Conservation (phyloP, 2,329 filamentous ascomycete genomes). For the Fusarium mexicanum region DNA sequence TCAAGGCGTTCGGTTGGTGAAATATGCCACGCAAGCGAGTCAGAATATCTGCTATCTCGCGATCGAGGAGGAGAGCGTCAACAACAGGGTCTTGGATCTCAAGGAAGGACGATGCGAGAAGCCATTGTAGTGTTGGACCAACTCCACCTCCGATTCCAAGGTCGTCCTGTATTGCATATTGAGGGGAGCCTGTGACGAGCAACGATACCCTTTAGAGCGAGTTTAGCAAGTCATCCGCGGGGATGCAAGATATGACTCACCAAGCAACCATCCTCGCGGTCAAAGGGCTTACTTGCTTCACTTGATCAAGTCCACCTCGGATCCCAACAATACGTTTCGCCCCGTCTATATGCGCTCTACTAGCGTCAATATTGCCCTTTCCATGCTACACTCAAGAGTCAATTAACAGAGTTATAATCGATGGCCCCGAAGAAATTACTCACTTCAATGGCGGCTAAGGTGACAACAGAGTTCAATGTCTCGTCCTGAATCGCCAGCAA, state of each 20-base stretch:
- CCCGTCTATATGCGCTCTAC: constrained; percentile 60
- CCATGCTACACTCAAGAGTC: constrained; percentile 52
- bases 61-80: constrained; percentile 45
- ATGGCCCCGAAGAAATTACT: constrained; percentile 11
- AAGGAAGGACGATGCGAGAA: constrained; percentile 40
- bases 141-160: constrained; percentile 59
- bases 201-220: constrained; percentile 61
- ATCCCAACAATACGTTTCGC: constrained; percentile 59
- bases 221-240: background rate
- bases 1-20: constrained; percentile 41
- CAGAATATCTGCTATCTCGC: constrained; percentile 50
- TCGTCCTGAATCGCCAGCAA: constrained; percentile 61
- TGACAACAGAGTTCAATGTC: constrained; percentile 67
- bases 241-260: constrained; percentile 46
- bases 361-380: constrained; percentile 59
- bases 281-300: constrained; percentile 60
- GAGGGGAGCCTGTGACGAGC: constrained; percentile 61
- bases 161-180: constrained; percentile 64
- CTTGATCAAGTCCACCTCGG: constrained; percentile 60
- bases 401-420: background rate
- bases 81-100: constrained; percentile 24
- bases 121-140: constrained; percentile 60
- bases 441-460: constrained; percentile 67
- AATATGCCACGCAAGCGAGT: constrained; percentile 57
- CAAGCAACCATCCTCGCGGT: constrained; percentile 65